These are phyloP conservation scores for Candida manassasensis DNA, from an alignment of 805 yeast genomes.

Conservation along the genomic window DNA sequence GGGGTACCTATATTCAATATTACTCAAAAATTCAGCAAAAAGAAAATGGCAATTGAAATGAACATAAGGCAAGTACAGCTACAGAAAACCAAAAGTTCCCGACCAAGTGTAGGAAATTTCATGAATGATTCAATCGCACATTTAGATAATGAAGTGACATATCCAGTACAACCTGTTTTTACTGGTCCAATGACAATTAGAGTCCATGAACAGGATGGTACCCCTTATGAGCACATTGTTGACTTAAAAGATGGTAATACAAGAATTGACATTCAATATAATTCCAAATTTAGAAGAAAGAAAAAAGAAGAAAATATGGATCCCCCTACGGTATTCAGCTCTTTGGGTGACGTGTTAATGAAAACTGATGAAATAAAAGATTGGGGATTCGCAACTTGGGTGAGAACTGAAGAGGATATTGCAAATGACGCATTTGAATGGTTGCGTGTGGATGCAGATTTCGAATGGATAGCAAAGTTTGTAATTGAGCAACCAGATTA, in stretches of 20 bases:
- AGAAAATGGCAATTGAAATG: conserved; percentile 91
- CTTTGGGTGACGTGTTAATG: conserved; percentile 73
- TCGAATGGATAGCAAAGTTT: conserved; percentile 89
- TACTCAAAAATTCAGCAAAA: conserved; percentile 89
- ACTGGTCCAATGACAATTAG: conserved; percentile 96
- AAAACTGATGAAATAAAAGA: conserved; percentile 53
- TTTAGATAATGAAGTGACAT: conserved; percentile 38
- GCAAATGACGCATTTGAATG: conserved; percentile 91
- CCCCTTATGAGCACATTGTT: conserved; percentile 97
- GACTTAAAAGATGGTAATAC: conserved; percentile 82
- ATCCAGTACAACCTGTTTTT: conserved; percentile 50
- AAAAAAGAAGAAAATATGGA: conserved; percentile 55
- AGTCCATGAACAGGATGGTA: conserved; percentile 97
- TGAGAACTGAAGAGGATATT: conserved; percentile 63
- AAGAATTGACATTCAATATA: conserved; percentile 89
- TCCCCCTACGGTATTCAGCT: conserved; percentile 38
- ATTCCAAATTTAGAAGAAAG: conserved; percentile 83
- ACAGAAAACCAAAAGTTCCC: conserved; percentile 44
- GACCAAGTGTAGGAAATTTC: conserved; percentile 38
- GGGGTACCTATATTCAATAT: conserved; percentile 88
- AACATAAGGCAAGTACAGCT: conserved; percentile 86
- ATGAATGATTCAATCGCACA: conserved; percentile 41
- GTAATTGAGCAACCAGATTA: conserved; percentile 86
- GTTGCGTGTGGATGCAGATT: conserved; percentile 96
- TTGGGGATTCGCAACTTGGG: conserved; percentile 76